phyloP scores from a whole-genome alignment of 2,329 filamentous ascomycete genomes.

The Falciphora oryzae region DNA sequence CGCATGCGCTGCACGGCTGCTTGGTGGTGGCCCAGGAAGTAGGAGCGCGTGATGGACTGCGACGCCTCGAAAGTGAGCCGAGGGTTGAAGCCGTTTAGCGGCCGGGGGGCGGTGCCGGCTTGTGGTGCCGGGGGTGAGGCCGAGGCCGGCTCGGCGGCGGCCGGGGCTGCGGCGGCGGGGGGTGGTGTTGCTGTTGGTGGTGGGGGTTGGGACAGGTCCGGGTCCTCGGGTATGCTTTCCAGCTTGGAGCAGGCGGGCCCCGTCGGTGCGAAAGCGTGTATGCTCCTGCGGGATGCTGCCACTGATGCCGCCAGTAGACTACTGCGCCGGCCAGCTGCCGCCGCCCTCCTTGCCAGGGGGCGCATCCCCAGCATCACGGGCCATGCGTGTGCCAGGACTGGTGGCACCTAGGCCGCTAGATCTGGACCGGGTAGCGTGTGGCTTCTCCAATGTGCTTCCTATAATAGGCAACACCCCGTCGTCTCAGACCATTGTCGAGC shows the following conservation, averaged over 20 bases:
- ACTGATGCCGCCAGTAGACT: not conserved
- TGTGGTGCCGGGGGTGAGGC: constrained; percentile 12
- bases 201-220: not conserved
- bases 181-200: not conserved
- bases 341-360: not conserved
- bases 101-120: constrained; percentile 15
- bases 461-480: not conserved
- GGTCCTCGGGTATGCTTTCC: too few species aligned
- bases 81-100: constrained; percentile 55
- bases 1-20: constrained; percentile 79
- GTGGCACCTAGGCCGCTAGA: not conserved
- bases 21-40: constrained; percentile 91
- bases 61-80: constrained; percentile 68
- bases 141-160: not conserved
- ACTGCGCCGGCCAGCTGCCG: not conserved
- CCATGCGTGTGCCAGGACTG: not conserved
- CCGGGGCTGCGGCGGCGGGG: constrained; percentile 1
- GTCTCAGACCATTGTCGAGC: not conserved
- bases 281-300: not conserved
- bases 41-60: constrained; percentile 72
- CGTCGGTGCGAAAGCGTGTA: not conserved
- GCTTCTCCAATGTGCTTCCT: too few species aligned
- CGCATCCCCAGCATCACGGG: not conserved
- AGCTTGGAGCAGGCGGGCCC: too few species aligned
- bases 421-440: too few species aligned